Conservation (phyloP, 192 early-diverging fungal species). For the Rhizophagus prolifer region DNA sequence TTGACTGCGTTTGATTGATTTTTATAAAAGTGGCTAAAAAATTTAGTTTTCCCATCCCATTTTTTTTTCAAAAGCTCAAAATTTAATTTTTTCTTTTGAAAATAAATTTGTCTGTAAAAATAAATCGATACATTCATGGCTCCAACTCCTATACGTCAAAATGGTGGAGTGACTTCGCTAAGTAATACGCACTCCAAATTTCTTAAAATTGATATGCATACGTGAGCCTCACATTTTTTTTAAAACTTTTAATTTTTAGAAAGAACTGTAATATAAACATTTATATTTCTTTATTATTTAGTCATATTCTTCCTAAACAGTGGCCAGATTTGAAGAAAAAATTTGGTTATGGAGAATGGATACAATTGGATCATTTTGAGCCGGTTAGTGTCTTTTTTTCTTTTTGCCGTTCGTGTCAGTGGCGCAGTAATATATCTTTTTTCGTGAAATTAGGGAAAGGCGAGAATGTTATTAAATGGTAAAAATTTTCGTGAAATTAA, state of each 20-base stretch:
- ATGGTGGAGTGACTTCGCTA: neutral
- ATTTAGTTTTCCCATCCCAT: too few relatives aligned
- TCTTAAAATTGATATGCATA: slow-evolving; percentile 23
- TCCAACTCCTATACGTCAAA: neutral
- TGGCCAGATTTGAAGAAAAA: slow-evolving; percentile 62
- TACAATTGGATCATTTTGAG: slow-evolving; percentile 44
- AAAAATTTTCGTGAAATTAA: slow-evolving; percentile 66
- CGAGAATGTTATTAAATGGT: slow-evolving; percentile 67
- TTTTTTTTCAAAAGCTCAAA: too few relatives aligned
- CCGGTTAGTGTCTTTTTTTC: slow-evolving; percentile 29
- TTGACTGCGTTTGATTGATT: too few relatives aligned
- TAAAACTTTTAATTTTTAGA: slow-evolving; percentile 2
- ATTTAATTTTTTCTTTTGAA: too few relatives aligned
- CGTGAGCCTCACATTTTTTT: neutral
- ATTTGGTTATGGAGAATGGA: slow-evolving; percentile 58
- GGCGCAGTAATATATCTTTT: slow-evolving; percentile 3
- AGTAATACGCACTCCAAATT: neutral
- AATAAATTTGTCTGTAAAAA: neutral
- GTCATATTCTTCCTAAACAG: slow-evolving; percentile 62
- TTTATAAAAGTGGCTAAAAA: too few relatives aligned
- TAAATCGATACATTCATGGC: neutral
- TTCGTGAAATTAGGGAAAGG: slow-evolving; percentile 47
- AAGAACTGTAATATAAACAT: neutral
- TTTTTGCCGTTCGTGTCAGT: neutral
- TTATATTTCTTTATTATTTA: slow-evolving; percentile 18